Base-by-base conservation (phyloP, 2,329 filamentous ascomycete genomes). In the Acrocalymma vagum region DNA sequence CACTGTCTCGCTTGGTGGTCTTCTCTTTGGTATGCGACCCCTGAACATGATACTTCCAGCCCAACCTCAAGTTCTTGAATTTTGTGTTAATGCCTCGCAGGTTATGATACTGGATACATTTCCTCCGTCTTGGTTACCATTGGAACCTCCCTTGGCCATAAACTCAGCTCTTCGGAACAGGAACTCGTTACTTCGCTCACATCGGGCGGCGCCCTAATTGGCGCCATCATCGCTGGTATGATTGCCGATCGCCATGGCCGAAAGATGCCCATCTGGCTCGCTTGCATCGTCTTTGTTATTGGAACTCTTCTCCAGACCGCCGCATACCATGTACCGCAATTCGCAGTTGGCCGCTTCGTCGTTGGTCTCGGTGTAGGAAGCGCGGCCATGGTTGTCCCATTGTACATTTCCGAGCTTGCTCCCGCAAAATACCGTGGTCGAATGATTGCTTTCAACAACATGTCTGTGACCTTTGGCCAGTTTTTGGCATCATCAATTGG, bases 31-130 rank as follows among this genome's bases (percentile, higher is more conserved):
- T 58, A 48, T 22, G 43, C 34, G n/a, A n/a, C n/a, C n/a, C n/a
- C 10, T 10, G 9, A 3, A n/a, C 7, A 9, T 21, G 13, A 24
- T 29, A 15, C 13, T 21, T 3, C 22, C 9, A 25, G 9, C 13
- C 6, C n/a, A 30, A 16, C 30, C 24, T 21, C 9, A 9, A 29
- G n/a, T n/a, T n/a, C n/a, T n/a, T n/a, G n/a, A 16, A 35, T 28
- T 23, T 17, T 16, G 17, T 23, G 29, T 28, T 9, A 6, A n/a
- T n/a, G n/a, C n/a, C n/a, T n/a, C n/a, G 5, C 21, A 58, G 53
- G 65, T 20, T 70, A 70, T 41, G 67, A 71, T 33, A 70, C 68
- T 41, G 68, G 68, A 22, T 66, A 70, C 46, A 69, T 71, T 32
- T 67, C 61, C 9, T 64, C 65, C 3, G 65, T 72, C 2, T 55